These are phyloP conservation scores for Arthroderma sp. DNA, from an alignment of 2,329 filamentous ascomycete genomes.

Conservation along the genomic window DNA sequence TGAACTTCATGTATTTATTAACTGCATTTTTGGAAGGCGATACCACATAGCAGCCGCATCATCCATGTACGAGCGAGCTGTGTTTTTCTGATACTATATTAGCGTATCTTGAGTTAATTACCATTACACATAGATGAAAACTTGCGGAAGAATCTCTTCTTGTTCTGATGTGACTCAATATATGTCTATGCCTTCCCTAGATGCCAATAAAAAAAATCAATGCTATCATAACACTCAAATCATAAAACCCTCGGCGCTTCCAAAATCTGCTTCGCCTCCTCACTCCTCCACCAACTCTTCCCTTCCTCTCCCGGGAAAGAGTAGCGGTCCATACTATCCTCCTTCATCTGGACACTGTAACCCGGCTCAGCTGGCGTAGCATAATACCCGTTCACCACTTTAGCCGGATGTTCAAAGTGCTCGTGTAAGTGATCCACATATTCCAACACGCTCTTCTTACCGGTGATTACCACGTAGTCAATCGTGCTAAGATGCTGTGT, in stretches of 20 bases:
- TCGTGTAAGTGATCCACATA: slow-evolving; percentile 91
- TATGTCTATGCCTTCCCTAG: no score
- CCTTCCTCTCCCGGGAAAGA: slow-evolving; percentile 63
- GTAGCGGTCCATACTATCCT: slow-evolving; percentile 69
- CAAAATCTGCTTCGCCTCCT: slow-evolving; percentile 60
- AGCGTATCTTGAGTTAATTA: no score
- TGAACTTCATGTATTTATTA: no score
- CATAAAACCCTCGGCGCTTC: slow-evolving; percentile 1
- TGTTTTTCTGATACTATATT: no score
- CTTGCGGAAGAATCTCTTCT: no score
- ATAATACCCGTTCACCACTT: slow-evolving; percentile 76
- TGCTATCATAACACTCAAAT: no score
- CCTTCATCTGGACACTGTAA: slow-evolving; percentile 90
- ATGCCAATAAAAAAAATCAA: no score
- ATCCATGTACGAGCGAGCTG: no score
- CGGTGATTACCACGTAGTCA: slow-evolving; percentile 77
- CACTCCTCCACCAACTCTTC: slow-evolving; percentile 74
- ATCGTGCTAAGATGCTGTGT: slow-evolving; percentile 87
- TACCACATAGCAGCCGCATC: no score
- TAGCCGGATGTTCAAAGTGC: slow-evolving; percentile 72
- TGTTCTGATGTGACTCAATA: no score
- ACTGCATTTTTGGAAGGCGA: no score
- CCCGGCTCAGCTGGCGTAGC: slow-evolving; percentile 70
- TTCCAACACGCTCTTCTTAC: slow-evolving; percentile 70
- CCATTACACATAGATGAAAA: no score